phyloP scores from a whole-genome alignment of 1,284 basidiomycete species.

The Ustilago nuda region DNA sequence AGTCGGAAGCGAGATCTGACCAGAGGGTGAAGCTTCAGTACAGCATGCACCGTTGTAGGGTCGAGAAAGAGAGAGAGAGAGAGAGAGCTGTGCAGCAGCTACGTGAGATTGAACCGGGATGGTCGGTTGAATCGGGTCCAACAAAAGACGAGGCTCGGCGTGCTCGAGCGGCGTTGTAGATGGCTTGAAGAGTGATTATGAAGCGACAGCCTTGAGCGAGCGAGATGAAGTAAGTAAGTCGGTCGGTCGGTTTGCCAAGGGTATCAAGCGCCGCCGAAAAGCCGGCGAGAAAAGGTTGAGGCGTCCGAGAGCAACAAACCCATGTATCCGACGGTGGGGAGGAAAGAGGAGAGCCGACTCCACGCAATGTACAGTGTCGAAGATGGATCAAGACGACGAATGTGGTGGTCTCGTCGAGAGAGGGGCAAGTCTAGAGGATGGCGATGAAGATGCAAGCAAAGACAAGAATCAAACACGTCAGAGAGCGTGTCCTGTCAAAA shows the following conservation, averaged over 20 bases:
- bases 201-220: constrained; percentile 16
- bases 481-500: background rate
- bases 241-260: background rate
- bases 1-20: background rate
- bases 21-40: background rate
- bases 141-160: constrained; percentile 7
- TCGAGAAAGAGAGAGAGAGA: no score
- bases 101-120: background rate
- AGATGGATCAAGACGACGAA: background rate
- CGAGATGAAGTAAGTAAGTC: constrained; percentile 11
- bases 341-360: constrained; percentile 12
- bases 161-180: constrained; percentile 3
- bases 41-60: background rate
- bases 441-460: background rate
- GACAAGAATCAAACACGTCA: no score
- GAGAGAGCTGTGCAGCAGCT: background rate
- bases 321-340: constrained; percentile 18
- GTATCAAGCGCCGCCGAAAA: constrained; percentile 13
- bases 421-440: no score
- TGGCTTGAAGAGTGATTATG: constrained; percentile 7
- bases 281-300: constrained; percentile 9
- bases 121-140: background rate
- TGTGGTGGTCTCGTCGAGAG: background rate
- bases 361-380: background rate
- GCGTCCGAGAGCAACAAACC: background rate